Base-by-base conservation (phyloP, 139 green algal genomes). In the Tetradesmus obliquus region DNA sequence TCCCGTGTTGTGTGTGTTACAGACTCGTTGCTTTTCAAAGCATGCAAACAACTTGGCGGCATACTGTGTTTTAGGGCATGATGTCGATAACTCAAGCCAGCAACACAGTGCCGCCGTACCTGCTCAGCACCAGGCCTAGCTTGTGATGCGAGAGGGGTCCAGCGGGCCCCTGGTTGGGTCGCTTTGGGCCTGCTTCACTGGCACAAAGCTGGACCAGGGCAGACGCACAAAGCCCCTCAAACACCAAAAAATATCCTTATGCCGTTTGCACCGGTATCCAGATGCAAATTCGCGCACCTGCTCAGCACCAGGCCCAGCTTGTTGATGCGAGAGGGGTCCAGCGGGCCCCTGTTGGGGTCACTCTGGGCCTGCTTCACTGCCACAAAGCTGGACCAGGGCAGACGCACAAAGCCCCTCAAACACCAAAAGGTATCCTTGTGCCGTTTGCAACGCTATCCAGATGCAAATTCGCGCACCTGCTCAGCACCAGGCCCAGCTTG, bases 341-440 rank as follows among this genome's bases (percentile, higher is more conserved):
- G 88, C 0, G 96, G 89, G 7, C 71, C 60, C 7, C 91, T 92
- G 88, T 79, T 8, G 8, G 95, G 94, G 91, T 98, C 95, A 1
- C 85, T 93, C 55, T 94, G 90, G 6, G 96, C 96, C 2, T 94
- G 91, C 88, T 97, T 97, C 22, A 99, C 97, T 1, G 95, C 90
- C 82, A 98, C 95, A 93, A 99, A 99, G 84, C 95, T 95, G 93
- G 97, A 94, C 96, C 96, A 99, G 7, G 97, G 96, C 55, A 99
- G 86, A 58, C 88, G 90, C 3, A 98, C 96, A 51, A 91, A 94
- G 12, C 32, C 32, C 32, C 32, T 45, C 32, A 45, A 45, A 45
- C 32, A 45, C 32, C 32, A 45, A 45, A 45, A 45, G 32, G 32
- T 45, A 45, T 45, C 32, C 32, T 45, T 45, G 32, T 45, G 32